phyloP scores from a whole-genome alignment of 208 protist species.

The Wallacemonas sp. region DNA sequence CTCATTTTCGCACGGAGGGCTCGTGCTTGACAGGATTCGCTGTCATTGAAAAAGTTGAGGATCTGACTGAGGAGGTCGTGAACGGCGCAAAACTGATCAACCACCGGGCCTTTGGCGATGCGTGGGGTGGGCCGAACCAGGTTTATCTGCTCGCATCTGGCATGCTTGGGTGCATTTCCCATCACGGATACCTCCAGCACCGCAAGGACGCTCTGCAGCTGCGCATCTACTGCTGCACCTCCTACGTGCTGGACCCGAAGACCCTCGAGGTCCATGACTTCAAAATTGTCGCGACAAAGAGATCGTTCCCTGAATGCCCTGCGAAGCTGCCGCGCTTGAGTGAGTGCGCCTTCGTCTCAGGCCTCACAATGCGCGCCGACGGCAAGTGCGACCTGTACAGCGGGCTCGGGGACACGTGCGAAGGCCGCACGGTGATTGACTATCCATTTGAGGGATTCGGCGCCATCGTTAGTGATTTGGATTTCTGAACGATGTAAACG shows the following conservation, averaged over 20 bases:
- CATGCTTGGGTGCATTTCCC: constrained; percentile 48
- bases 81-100: constrained; percentile 27
- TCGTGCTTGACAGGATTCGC: constrained; percentile 30
- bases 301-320: constrained; percentile 31
- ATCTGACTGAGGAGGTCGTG: constrained; percentile 20
- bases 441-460: constrained; percentile 66
- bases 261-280: constrained; percentile 45
- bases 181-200: constrained; percentile 50
- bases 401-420: constrained; percentile 34
- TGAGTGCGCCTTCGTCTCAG: constrained; percentile 53
- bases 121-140: constrained; percentile 54
- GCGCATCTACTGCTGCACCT: constrained; percentile 48
- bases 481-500: constrained; percentile 25
- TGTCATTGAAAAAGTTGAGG: constrained; percentile 10
- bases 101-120: constrained; percentile 36
- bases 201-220: constrained; percentile 35
- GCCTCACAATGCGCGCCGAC: constrained; percentile 42
- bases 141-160: constrained; percentile 44
- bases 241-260: constrained; percentile 46
- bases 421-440: constrained; percentile 47
- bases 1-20: constrained; percentile 30
- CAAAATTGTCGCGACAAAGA: constrained; percentile 53
- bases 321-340: constrained; percentile 32
- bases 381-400: constrained; percentile 52
- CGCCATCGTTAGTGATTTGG: constrained; percentile 37